phyloP scores from a whole-genome alignment of 140 eudicot species.

The Senecio squalidus region DNA sequence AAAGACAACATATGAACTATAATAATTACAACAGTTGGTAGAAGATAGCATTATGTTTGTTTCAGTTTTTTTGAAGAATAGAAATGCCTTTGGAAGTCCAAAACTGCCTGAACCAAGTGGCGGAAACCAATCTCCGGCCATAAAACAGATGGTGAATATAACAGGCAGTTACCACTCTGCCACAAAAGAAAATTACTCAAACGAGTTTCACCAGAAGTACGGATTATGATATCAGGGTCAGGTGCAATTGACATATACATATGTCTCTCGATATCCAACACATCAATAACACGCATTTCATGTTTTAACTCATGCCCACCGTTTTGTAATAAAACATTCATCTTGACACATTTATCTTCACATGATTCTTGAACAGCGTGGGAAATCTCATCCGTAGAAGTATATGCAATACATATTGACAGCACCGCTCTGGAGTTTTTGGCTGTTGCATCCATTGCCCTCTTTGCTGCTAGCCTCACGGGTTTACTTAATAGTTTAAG shows the following conservation, averaged over 20 bases:
- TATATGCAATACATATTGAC: slow-evolving; percentile 50
- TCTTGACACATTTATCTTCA: slow-evolving; percentile 20
- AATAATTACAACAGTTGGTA: background rate
- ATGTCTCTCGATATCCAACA: slow-evolving; percentile 47
- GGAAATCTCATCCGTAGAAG: too few relatives aligned
- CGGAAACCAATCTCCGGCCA: too few relatives aligned
- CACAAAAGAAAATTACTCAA: too few relatives aligned
- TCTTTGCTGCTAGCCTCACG: slow-evolving; percentile 45
- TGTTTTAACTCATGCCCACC: slow-evolving; percentile 21
- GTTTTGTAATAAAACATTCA: too few relatives aligned
- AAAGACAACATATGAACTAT: background rate
- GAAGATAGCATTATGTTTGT: slow-evolving; percentile 10
- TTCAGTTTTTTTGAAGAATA: slow-evolving; percentile 47
- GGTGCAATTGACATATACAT: slow-evolving; percentile 61
- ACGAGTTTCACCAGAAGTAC: too few relatives aligned
- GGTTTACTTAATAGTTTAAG: slow-evolving; percentile 34
- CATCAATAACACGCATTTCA: slow-evolving; percentile 16
- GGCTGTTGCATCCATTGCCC: slow-evolving; percentile 47
- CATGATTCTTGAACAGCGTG: too few relatives aligned
- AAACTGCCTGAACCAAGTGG: too few relatives aligned
- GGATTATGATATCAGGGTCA: too few relatives aligned
- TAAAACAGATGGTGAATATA: too few relatives aligned
- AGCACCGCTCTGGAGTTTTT: slow-evolving; percentile 40
- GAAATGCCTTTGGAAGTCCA: slow-evolving; percentile 50
- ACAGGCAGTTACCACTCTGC: slow-evolving; percentile 3